Evolutionary conservation across 441 rosid genomes (phyloP), one percentile per base, ranked within the genome.

Genomic region (Brassica balearica): DNA sequence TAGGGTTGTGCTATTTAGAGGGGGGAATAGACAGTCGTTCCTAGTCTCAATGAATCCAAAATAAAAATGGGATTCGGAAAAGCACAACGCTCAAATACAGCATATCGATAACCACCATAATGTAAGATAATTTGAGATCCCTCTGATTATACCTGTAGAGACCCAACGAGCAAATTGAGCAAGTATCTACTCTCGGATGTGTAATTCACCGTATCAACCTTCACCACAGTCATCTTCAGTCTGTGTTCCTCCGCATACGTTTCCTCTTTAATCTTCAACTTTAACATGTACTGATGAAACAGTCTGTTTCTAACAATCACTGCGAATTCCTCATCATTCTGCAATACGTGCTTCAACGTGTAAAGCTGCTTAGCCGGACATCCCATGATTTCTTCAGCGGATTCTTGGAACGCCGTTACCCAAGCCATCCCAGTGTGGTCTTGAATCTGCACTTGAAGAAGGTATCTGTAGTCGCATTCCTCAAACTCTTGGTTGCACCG

Each of bases 341-440:
- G 85, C 65, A 77, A 69, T 81, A 87, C 88, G 71, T 87, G 78
- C 76, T 92, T 92, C 88, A 94, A 32, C 34, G 32, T 11, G 81
- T 89, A 86, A 80, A 92, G 75, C 85, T 92, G 89, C 84, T 90
- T 90, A 19, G 96, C 97, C 0, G 92, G 79, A 81, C 82, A 85
- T 38, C 97, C 93, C 86, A 92, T 53, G 77, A 94, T 87, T 78
- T 94, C 94, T 83, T 94, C 97, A 25, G 91, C 93, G 0, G 94
- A 71, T 77, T 94, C 97, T 86, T 92, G 98, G 80, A 94, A 94
- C 69, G 96, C 96, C 10, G 97, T 91, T 70, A 89, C 91, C 98
- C 96, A 91, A 68, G 88, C 86, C 76, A 90, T 23, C 59, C 96
- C 97, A 0, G 92, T 91, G 73, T 91, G 92, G 79, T 94, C 97